Conservation (phyloP, 1,284 basidiomycete species). For the Tranzscheliella williamsii region DNA sequence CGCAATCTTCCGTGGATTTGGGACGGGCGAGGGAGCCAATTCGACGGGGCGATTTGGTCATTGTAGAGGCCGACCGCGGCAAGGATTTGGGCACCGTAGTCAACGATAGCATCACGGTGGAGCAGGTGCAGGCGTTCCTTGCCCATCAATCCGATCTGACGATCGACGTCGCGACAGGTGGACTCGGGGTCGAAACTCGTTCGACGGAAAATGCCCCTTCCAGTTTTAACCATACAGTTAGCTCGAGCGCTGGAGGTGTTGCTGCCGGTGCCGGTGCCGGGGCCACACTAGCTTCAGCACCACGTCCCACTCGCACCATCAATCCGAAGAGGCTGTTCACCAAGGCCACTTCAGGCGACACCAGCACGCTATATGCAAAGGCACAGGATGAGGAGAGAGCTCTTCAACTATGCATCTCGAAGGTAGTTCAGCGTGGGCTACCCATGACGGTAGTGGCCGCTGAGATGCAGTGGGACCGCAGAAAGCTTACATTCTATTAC, state of each 20-base stretch:
- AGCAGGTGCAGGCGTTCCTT: slow-evolving; percentile 73
- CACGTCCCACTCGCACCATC: slow-evolving; percentile 46
- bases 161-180: slow-evolving; percentile 10
- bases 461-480: slow-evolving; percentile 86
- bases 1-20: slow-evolving; percentile 16
- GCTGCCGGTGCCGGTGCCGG: too few species aligned
- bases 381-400: slow-evolving; percentile 89
- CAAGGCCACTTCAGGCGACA: slow-evolving; percentile 83
- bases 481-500: slow-evolving; percentile 97
- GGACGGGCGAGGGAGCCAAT: slow-evolving; percentile 61
- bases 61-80: slow-evolving; percentile 94
- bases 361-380: slow-evolving; percentile 45
- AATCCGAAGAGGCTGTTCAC: slow-evolving; percentile 92
- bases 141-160: slow-evolving; percentile 49
- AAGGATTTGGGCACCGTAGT: slow-evolving; percentile 84
- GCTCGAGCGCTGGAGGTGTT: background rate
- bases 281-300: background rate
- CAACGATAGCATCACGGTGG: slow-evolving; percentile 67
- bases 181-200: background rate
- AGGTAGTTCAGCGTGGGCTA: slow-evolving; percentile 73
- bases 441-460: slow-evolving; percentile 98
- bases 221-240: background rate
- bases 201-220: background rate
- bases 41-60: slow-evolving; percentile 83
- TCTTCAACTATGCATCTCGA: slow-evolving; percentile 83